Percentiles rank a stretch among this genome's conserved stretches.
phyloP scores from a whole-genome alignment of 257 asterid species.

The Verbena officinalis region DNA sequence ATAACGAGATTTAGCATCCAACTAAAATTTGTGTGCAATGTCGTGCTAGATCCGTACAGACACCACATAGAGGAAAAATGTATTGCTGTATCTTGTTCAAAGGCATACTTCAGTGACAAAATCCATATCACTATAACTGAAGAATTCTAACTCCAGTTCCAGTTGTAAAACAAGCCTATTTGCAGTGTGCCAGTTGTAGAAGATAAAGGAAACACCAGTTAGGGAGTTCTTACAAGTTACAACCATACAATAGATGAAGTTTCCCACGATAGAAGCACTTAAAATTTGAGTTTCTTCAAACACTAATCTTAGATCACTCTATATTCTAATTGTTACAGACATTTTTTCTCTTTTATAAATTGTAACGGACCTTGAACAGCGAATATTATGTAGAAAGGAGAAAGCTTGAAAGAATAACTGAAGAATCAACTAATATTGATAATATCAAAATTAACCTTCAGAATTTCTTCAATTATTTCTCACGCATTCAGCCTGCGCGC shows the following conservation, averaged over 20 bases:
- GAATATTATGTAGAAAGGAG: neutral
- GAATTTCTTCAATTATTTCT: neutral
- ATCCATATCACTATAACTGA: conserved; percentile 5
- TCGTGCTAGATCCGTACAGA: neutral
- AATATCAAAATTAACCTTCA: neutral
- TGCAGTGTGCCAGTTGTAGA: neutral
- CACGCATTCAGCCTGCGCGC: neutral
- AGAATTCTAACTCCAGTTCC: neutral
- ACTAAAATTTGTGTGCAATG: neutral
- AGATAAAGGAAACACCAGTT: neutral
- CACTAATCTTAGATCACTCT: neutral
- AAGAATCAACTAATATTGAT: neutral
- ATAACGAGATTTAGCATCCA: neutral
- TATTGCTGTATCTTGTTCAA: neutral
- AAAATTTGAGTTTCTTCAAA: neutral
- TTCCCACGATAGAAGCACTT: neutral
- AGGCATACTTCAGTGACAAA: neutral
- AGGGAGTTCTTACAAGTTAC: neutral
- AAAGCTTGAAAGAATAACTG: neutral
- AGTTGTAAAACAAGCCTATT: too few species aligned
- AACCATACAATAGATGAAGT: neutral
- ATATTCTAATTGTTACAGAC: too few species aligned
- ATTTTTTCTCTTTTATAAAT: too few species aligned
- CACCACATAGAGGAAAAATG: neutral
- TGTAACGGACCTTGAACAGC: neutral